Evolutionary conservation across 2,329 filamentous ascomycete genomes (phyloP).

Genomic region (Phyllosticta citriasiana): DNA sequence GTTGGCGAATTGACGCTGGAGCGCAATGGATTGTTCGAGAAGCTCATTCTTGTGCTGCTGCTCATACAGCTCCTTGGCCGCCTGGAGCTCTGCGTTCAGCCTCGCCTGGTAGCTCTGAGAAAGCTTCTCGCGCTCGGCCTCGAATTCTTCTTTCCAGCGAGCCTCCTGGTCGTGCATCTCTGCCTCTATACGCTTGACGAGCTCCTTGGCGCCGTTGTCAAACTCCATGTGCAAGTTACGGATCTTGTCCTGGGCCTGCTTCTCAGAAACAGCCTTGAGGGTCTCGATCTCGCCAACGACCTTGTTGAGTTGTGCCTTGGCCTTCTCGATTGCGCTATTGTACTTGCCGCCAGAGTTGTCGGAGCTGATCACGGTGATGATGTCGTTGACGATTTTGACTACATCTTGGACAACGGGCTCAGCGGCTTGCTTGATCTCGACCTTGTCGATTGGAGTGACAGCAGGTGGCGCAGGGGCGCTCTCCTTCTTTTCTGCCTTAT

Average conservation of each 20-base stretch:
- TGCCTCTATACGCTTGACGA: conserved; percentile 78
- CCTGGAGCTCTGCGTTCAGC: conserved; percentile 66
- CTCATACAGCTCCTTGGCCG: conserved; percentile 70
- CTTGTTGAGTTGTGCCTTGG: conserved; percentile 70
- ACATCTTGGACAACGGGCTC: conserved; percentile 89
- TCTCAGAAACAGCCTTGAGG: conserved; percentile 59
- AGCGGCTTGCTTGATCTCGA: conserved; percentile 63
- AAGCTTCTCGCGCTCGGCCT: conserved; percentile 72
- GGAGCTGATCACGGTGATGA: conserved; percentile 86
- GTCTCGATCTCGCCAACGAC: conserved; percentile 69
- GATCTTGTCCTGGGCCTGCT: conserved; percentile 66
- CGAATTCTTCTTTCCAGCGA: conserved; percentile 80
- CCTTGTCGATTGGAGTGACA: conserved; percentile 60
- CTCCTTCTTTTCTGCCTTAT: conserved; percentile 14
- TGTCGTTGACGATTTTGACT: conserved; percentile 89
- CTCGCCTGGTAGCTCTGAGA: conserved; percentile 70
- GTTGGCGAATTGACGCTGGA: conserved; percentile 75
- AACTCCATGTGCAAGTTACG: conserved; percentile 64
- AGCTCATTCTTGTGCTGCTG: conserved; percentile 76
- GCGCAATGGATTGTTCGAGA: conserved; percentile 76
- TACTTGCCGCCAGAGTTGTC: conserved; percentile 72
- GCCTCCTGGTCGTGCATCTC: conserved; percentile 73
- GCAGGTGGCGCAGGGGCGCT: conserved; percentile 17
- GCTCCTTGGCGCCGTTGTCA: conserved; percentile 73
- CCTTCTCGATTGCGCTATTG: conserved; percentile 67